A percentile compares a stretch with the other conserved stretches of the same genome.
These are phyloP conservation scores for Vitis riparia DNA, from an alignment of 164 flowering plant species.

Conservation along the genomic window DNA sequence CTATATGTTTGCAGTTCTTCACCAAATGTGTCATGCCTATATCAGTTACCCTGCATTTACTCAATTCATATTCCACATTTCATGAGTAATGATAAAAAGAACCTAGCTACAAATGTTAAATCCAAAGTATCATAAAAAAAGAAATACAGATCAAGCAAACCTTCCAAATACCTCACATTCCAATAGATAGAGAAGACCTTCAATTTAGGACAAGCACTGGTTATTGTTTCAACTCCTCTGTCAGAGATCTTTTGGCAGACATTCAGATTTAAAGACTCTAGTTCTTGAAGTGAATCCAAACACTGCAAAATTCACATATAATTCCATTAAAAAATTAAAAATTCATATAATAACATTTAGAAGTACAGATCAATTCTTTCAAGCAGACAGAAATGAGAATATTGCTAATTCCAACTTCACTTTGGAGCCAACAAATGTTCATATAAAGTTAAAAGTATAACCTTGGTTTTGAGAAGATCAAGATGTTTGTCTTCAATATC, in stretches of 20 bases:
- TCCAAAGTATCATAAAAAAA: neutral
- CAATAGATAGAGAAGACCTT: slow-evolving; percentile 81
- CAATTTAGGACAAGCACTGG: slow-evolving; percentile 58
- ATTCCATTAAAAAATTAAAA: neutral
- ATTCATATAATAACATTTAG: neutral
- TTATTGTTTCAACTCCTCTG: slow-evolving; percentile 67
- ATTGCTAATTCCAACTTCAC: too few species aligned
- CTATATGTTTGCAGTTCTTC: slow-evolving; percentile 60
- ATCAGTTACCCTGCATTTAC: slow-evolving; percentile 70
- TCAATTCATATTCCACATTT: slow-evolving; percentile 11
- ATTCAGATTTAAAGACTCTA: slow-evolving; percentile 75
- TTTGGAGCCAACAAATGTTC: neutral
- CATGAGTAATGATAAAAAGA: slow-evolving; percentile 1
- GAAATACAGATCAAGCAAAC: neutral
- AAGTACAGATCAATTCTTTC: too few species aligned
- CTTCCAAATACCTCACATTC: slow-evolving; percentile 74
- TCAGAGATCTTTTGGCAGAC: slow-evolving; percentile 94
- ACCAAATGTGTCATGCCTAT: slow-evolving; percentile 53
- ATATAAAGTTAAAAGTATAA: slow-evolving; percentile 12
- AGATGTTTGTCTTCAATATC: slow-evolving; percentile 81
- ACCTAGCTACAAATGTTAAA: neutral
- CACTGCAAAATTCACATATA: slow-evolving; percentile 14
- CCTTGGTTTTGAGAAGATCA: slow-evolving; percentile 53
- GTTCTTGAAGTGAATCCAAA: slow-evolving; percentile 45
- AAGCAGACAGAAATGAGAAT: too few species aligned